Evolutionary conservation across 106 monocot species (phyloP).

Genomic region (Apostasia shenzhenica): DNA sequence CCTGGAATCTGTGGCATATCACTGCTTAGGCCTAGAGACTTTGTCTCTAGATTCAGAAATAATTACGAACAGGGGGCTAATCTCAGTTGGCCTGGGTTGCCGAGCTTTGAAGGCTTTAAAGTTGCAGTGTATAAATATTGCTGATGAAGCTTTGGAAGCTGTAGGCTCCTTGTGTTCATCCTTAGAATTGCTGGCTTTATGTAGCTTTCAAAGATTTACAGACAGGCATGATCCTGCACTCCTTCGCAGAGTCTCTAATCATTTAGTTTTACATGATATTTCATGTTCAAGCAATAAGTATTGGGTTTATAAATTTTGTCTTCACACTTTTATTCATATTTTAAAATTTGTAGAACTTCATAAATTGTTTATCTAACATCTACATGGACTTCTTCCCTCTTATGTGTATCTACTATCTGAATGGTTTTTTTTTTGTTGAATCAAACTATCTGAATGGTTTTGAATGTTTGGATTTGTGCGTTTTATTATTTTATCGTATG

Average conservation of each 20-base stretch:
- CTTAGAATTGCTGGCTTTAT: constrained; percentile 71
- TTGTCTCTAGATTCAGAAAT: constrained; percentile 82
- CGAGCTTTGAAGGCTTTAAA: constrained; percentile 62
- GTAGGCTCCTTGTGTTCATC: constrained; percentile 67
- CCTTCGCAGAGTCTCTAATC: not conserved
- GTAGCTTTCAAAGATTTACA: constrained; percentile 80
- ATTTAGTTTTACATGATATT: too few species aligned
- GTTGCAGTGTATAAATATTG: constrained; percentile 66
- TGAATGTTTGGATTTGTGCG: too few species aligned
- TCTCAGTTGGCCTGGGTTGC: constrained; percentile 63
- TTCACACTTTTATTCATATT: too few species aligned
- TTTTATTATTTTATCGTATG: too few species aligned
- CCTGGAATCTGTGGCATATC: constrained; percentile 61
- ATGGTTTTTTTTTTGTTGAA: too few species aligned
- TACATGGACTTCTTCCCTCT: too few species aligned
- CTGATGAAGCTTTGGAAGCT: constrained; percentile 69
- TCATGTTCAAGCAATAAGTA: too few species aligned
- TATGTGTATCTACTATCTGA: too few species aligned
- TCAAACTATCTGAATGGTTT: too few species aligned
- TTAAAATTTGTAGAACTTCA: too few species aligned
- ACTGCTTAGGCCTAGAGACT: constrained; percentile 52
- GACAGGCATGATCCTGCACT: constrained; percentile 41
- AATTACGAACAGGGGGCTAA: constrained; percentile 60
- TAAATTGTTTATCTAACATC: too few species aligned
- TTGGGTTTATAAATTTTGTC: too few species aligned